Evolutionary conservation across 768 basidiomycete species (phyloP).

Genomic region (Cyclocybe cylindracea): DNA sequence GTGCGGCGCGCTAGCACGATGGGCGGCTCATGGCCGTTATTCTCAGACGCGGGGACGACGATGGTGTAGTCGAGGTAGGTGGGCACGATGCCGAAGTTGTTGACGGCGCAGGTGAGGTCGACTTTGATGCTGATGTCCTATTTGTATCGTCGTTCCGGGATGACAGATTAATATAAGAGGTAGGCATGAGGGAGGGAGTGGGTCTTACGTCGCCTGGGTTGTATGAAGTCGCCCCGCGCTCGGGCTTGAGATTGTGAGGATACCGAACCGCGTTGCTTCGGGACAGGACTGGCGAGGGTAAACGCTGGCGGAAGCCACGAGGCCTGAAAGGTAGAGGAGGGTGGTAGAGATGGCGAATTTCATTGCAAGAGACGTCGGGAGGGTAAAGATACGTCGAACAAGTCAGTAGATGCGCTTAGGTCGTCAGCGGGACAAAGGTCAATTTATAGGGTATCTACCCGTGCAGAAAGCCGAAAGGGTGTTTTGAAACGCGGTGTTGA

Average conservation of each 20-base stretch:
- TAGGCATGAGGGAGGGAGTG: background rate
- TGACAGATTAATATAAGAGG: no score
- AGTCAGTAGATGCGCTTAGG: no score
- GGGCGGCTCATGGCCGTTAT: slow-evolving; percentile 8
- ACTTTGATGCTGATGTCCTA: slow-evolving; percentile 3
- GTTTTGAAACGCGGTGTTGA: no score
- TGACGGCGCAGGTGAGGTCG: slow-evolving; percentile 6
- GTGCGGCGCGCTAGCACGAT: slow-evolving; percentile 6
- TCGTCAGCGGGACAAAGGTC: no score
- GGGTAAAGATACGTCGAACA: no score
- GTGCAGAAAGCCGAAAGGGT: no score
- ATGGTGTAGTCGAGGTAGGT: slow-evolving; percentile 8
- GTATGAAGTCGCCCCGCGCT: slow-evolving; percentile 1
- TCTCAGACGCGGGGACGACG: background rate
- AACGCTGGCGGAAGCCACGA: slow-evolving; percentile 2
- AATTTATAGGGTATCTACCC: no score
- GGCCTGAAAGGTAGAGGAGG: slow-evolving; percentile 1
- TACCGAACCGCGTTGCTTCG: slow-evolving; percentile 5
- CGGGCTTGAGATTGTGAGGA: background rate
- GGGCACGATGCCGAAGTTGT: slow-evolving; percentile 4
- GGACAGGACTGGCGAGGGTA: slow-evolving; percentile 1
- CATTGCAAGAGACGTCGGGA: background rate
- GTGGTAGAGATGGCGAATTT: slow-evolving; percentile 5
- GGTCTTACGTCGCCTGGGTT: slow-evolving; percentile 9
- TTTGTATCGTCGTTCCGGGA: background rate